phyloP scores from a whole-genome alignment of 805 yeast genomes.

The Kluyveromyces aestuarii region DNA sequence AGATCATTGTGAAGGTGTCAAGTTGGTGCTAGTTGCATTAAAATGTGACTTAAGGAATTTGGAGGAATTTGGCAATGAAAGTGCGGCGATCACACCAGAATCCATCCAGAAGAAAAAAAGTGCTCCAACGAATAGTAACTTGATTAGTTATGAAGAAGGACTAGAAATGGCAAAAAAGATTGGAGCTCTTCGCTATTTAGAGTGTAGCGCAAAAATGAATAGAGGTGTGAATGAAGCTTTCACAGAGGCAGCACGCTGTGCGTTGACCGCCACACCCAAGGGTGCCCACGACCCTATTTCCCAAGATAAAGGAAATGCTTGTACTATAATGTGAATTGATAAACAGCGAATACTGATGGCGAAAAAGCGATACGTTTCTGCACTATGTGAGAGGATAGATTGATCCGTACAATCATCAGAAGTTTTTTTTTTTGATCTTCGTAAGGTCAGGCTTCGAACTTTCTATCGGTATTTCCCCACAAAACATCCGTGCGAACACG shows the following conservation, averaged over 20 bases:
- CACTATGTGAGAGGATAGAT: no score
- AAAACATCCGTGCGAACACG: background rate
- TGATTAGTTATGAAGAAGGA: constrained; percentile 89
- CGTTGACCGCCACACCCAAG: constrained; percentile 79
- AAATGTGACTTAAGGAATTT: constrained; percentile 80
- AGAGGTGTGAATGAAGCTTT: constrained; percentile 99
- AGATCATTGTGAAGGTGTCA: constrained; percentile 95
- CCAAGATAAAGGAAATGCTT: constrained; percentile 29
- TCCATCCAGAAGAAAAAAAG: constrained; percentile 16
- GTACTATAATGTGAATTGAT: constrained; percentile 33
- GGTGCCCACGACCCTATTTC: constrained; percentile 40
- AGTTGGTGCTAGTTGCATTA: constrained; percentile 84
- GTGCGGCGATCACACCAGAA: constrained; percentile 17
- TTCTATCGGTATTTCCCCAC: background rate
- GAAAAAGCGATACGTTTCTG: background rate
- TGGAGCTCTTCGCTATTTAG: constrained; percentile 90
- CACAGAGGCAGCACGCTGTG: constrained; percentile 97
- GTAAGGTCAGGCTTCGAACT: background rate
- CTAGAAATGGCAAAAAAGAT: constrained; percentile 83
- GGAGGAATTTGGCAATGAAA: constrained; percentile 34
- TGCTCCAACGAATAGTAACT: constrained; percentile 34
- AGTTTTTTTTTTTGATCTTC: background rate
- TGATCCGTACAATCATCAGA: no score
- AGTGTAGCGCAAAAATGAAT: constrained; percentile 93
- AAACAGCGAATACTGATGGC: background rate